phyloP scores from a whole-genome alignment of 2,329 filamentous ascomycete genomes.

The Chaetothyriales sp. region DNA sequence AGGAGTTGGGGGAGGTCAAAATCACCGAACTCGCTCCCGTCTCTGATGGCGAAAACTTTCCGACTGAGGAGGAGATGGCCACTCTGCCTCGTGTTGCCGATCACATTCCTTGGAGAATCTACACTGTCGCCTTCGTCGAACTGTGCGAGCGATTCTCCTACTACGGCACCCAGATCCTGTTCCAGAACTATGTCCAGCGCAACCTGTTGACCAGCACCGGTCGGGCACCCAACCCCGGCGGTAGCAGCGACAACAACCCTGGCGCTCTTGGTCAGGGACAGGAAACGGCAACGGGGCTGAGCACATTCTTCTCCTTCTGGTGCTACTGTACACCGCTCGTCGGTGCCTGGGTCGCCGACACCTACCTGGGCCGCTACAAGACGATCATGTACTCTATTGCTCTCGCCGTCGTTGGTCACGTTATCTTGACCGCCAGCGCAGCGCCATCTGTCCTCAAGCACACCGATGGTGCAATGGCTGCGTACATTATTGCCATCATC shows the following conservation, averaged over 20 bases:
- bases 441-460: slow-evolving; percentile 13
- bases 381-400: slow-evolving; percentile 23
- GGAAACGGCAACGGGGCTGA: slow-evolving; percentile 41
- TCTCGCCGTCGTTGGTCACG: slow-evolving; percentile 23
- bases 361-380: slow-evolving; percentile 27
- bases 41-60: slow-evolving; percentile 12
- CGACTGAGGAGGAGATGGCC: slow-evolving; percentile 24
- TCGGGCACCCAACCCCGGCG: slow-evolving; percentile 23
- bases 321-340: slow-evolving; percentile 27
- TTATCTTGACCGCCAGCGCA: slow-evolving; percentile 20
- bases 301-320: slow-evolving; percentile 44
- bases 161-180: slow-evolving; percentile 57
- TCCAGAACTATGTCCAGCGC: slow-evolving; percentile 49
- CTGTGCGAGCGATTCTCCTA: slow-evolving; percentile 66
- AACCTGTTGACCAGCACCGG: slow-evolving; percentile 42
- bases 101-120: slow-evolving; percentile 52
- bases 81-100: slow-evolving; percentile 31
- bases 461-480: slow-evolving; percentile 18
- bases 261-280: slow-evolving; percentile 44
- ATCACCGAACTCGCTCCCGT: not conserved
- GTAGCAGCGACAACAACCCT: slow-evolving; percentile 34
- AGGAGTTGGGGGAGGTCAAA: not conserved
- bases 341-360: slow-evolving; percentile 27
- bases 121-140: slow-evolving; percentile 59
- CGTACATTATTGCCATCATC: slow-evolving; percentile 22